A percentile compares a stretch with the other conserved stretches of the same genome.
Conservation (phyloP, 2,329 filamentous ascomycete genomes). For the Exophiala sideris region DNA sequence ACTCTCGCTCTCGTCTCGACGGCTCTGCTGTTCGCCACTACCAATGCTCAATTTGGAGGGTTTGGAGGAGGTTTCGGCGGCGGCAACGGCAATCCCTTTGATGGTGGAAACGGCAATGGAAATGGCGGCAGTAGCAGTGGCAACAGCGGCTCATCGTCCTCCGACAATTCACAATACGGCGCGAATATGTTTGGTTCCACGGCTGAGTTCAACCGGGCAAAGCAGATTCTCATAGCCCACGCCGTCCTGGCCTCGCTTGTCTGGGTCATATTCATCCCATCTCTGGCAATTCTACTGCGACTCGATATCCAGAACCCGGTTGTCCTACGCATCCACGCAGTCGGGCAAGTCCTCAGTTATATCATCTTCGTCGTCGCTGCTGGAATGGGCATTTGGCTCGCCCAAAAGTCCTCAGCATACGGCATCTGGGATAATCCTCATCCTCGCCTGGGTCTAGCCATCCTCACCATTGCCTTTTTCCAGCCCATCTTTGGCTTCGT, state of each 20-base stretch:
- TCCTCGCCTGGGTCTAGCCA: constrained; percentile 30
- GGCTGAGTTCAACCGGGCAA: constrained; percentile 14
- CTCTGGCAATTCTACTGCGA: constrained; percentile 28
- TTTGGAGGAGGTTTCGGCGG: constrained; percentile 5
- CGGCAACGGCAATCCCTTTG: constrained; percentile 6
- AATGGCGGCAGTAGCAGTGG: constrained; percentile 6
- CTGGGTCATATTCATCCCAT: constrained; percentile 31
- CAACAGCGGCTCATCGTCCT: constrained; percentile 4
- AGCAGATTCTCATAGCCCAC: constrained; percentile 27
- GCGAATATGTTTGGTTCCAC: constrained; percentile 9
- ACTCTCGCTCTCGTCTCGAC: constrained; percentile 4
- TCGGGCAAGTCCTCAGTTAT: constrained; percentile 30
- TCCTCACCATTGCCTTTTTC: constrained; percentile 31
- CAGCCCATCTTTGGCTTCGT: constrained; percentile 32
- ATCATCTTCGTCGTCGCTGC: constrained; percentile 31
- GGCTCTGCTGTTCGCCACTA: constrained; percentile 3
- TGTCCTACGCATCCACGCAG: constrained; percentile 29
- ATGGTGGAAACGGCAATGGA: constrained; percentile 6
- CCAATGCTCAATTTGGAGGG: constrained; percentile 12
- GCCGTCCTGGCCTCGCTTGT: constrained; percentile 30
- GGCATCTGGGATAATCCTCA: constrained; percentile 30
- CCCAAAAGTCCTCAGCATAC: constrained; percentile 25
- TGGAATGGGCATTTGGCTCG: constrained; percentile 32
- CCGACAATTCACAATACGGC: background rate
- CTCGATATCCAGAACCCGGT: constrained; percentile 25